Evolutionary conservation across 805 yeast genomes (phyloP).

Genomic region (Kluyveromyces starmeri): DNA sequence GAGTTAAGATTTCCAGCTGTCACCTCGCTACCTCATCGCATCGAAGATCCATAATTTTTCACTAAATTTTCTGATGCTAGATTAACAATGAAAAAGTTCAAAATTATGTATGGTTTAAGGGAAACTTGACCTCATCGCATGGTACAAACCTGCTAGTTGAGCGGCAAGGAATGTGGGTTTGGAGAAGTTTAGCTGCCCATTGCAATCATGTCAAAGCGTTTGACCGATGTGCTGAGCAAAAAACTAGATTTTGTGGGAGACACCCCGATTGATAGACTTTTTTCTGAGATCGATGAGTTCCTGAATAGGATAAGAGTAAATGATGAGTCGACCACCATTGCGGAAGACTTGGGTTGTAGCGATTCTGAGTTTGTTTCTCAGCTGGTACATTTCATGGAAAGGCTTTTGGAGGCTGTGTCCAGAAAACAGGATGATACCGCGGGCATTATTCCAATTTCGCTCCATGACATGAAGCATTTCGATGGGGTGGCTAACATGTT

Average conservation of each 20-base stretch:
- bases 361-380: conserved; percentile 15
- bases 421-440: conserved; percentile 13
- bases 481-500: conserved; percentile 55
- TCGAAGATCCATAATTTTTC: too few species aligned
- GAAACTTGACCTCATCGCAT: too few species aligned
- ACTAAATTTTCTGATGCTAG: too few species aligned
- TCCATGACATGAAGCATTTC: conserved; percentile 76
- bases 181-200: too few species aligned
- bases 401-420: conserved; percentile 11
- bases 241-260: conserved; percentile 27
- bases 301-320: conserved; percentile 10
- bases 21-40: too few species aligned
- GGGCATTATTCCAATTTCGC: conserved; percentile 49
- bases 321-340: conserved; percentile 6
- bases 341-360: conserved; percentile 10
- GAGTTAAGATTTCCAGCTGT: too few species aligned
- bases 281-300: conserved; percentile 14
- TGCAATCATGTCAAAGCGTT: conserved; percentile 4
- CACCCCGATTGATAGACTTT: conserved; percentile 29
- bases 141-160: too few species aligned
- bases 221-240: conserved; percentile 12
- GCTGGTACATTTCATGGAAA: conserved; percentile 11
- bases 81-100: too few species aligned
- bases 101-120: too few species aligned
- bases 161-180: too few species aligned